Evolutionary conservation across 108 stramenopile genomes (phyloP).

Genomic region (Fragilaria crotonensis): DNA sequence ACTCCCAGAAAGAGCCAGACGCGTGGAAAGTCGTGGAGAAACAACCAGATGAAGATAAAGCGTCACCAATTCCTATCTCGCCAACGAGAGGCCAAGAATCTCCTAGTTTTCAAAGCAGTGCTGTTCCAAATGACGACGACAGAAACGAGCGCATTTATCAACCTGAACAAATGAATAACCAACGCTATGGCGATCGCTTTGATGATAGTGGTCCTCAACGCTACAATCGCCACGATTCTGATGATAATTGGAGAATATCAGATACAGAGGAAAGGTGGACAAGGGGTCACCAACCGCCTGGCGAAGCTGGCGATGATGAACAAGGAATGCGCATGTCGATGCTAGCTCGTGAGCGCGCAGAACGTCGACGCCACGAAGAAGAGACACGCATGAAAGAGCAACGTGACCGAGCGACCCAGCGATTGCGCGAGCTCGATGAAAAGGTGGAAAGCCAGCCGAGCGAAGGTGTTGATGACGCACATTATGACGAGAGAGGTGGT

Average conservation of each 20-base stretch:
- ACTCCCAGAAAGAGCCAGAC: conserved; percentile 24
- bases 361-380: conserved; percentile 43
- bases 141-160: no score
- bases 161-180: no score
- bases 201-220: no score
- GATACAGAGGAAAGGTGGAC: no score
- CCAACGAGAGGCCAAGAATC: background rate
- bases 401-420: conserved; percentile 37
- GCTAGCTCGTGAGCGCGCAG: conserved; percentile 58
- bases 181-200: no score
- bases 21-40: conserved; percentile 48
- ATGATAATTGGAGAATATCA: no score
- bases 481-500: background rate
- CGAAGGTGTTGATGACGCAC: background rate
- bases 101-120: background rate
- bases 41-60: background rate
- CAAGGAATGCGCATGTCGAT: conserved; percentile 41
- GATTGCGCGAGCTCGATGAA: conserved; percentile 56
- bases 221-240: no score
- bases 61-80: no score
- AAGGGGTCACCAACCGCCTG: no score
- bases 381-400: conserved; percentile 38
- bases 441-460: conserved; percentile 19
- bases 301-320: conserved; percentile 22
- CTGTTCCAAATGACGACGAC: background rate